phyloP scores from a whole-genome alignment of 169 alveolate genomes.

The Plasmodium vinckei region DNA sequence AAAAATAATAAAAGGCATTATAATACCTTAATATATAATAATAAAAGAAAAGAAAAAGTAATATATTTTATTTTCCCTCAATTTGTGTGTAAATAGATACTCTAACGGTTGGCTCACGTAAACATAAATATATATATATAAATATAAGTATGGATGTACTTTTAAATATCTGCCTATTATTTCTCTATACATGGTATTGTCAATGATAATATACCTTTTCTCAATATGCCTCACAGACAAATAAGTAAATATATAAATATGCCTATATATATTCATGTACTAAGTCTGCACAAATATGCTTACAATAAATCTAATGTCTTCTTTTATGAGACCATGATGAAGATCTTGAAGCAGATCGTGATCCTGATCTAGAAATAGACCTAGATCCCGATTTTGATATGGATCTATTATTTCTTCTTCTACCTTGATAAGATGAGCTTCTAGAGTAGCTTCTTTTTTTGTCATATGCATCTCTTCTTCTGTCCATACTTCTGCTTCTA shows the following conservation, averaged over 20 bases:
- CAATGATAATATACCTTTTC: background rate
- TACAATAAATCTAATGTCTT: constrained; percentile 48
- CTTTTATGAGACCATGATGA: constrained; percentile 75
- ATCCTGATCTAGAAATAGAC: constrained; percentile 44
- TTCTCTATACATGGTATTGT: background rate
- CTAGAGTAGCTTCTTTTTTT: constrained; percentile 75
- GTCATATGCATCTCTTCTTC: constrained; percentile 77
- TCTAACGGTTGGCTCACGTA: too few species aligned
- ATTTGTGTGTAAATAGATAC: too few species aligned
- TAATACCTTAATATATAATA: background rate
- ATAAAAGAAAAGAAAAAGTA: too few species aligned
- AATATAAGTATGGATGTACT: background rate
- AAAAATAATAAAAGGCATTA: background rate
- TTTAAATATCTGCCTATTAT: too few species aligned
- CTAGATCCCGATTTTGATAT: constrained; percentile 60
- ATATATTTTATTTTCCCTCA: too few species aligned
- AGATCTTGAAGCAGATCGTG: constrained; percentile 59
- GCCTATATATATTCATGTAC: constrained; percentile 6
- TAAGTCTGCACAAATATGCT: constrained; percentile 9
- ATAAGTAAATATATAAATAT: constrained; percentile 12
- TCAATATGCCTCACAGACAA: background rate
- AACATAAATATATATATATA: constrained; percentile 11
- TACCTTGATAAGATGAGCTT: constrained; percentile 66
- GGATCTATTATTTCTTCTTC: constrained; percentile 60
- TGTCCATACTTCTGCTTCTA: constrained; percentile 76